phyloP scores from a whole-genome alignment of 106 monocot species.

The Alisma plantagoaquatica region DNA sequence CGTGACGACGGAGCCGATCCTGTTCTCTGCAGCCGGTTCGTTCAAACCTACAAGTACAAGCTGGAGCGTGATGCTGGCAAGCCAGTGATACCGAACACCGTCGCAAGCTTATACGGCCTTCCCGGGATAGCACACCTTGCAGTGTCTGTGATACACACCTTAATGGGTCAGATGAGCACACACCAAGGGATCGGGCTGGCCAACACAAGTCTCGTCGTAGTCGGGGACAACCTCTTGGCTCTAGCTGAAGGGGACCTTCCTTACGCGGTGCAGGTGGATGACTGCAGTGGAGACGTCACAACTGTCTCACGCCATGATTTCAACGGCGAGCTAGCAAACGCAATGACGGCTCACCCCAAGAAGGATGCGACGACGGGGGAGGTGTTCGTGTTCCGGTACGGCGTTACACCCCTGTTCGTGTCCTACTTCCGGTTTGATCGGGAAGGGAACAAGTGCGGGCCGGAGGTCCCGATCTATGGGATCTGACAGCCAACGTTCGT shows the following conservation, averaged over 20 bases:
- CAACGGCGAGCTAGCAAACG: slow-evolving; percentile 26
- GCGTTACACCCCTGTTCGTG: slow-evolving; percentile 5
- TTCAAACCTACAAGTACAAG: slow-evolving; percentile 8
- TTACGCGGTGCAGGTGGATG: slow-evolving; percentile 23
- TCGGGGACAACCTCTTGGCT: slow-evolving; percentile 32
- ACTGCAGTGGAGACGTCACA: slow-evolving; percentile 32
- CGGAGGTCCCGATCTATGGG: slow-evolving; percentile 4
- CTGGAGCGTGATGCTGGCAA: slow-evolving; percentile 7
- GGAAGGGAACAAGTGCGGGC: not conserved
- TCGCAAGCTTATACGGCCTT: slow-evolving; percentile 1
- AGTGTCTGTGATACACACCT: not conserved
- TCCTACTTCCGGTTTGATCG: slow-evolving; percentile 7
- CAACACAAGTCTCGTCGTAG: slow-evolving; percentile 47
- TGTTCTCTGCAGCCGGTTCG: slow-evolving; percentile 12
- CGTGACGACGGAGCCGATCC: not conserved
- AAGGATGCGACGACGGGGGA: slow-evolving; percentile 47
- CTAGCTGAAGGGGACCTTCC: slow-evolving; percentile 59
- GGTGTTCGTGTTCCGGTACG: slow-evolving; percentile 52
- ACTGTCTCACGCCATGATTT: slow-evolving; percentile 34
- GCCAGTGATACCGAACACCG: not conserved
- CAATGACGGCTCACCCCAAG: slow-evolving; percentile 66
- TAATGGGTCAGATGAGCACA: slow-evolving; percentile 5
- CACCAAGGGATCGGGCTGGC: slow-evolving; percentile 21
- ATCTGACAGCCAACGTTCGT: not conserved
- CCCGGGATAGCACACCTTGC: not conserved